Evolutionary conservation across 2,329 filamentous ascomycete species (phyloP), one percentile per base, ranked within the genome.

Genomic region (Leptographium galeiforme): DNA sequence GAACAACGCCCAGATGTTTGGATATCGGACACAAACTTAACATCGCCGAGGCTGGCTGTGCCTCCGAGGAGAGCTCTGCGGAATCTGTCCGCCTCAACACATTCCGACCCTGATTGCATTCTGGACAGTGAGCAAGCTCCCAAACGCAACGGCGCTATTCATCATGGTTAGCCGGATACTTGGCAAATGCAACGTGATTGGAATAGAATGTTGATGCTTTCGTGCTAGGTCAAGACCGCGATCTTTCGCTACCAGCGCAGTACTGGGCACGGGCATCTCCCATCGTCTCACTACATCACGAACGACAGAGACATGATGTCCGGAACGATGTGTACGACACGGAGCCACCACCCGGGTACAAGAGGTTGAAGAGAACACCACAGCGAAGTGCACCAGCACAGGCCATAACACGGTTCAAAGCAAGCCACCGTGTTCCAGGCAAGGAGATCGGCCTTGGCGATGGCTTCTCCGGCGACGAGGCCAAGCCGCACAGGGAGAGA

Each of bases 391-490:
- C n/a, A 34, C n/a, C 8, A 43, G 16, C 2, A n/a, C 36, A 30
- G 10, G 47, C 6, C 13, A 14, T 25, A 18, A 18, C 41, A 44
- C 41, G 11, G 13, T 19, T 11, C 19, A 12, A 10, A 44, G 18
- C 8, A 7, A 19, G 5, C 41, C 43, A 25, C 25, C 25, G 25
- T 25, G 25, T 25, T 25, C 25, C 25, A 25, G 25, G 5, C 25
- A 25, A 25, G 25, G 25, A 5, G 25, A 25, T 3, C 11, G 3
- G 16, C 8, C 40, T 54, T 2, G 57, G 58, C 0, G 58, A 60
- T 16, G 58, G 58, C 5, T 60, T 60, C 13, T 60, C 58, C 2
- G 50, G 52, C 11, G 56, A 58, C 33, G 58, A 59, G n/a, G 47
- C 44, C 18, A 53, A 43, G 36, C 50, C 55, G 1, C 50, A 38